Conservation (phyloP, 2,329 filamentous ascomycete species). For the Hymenoscyphus fructigenus region DNA sequence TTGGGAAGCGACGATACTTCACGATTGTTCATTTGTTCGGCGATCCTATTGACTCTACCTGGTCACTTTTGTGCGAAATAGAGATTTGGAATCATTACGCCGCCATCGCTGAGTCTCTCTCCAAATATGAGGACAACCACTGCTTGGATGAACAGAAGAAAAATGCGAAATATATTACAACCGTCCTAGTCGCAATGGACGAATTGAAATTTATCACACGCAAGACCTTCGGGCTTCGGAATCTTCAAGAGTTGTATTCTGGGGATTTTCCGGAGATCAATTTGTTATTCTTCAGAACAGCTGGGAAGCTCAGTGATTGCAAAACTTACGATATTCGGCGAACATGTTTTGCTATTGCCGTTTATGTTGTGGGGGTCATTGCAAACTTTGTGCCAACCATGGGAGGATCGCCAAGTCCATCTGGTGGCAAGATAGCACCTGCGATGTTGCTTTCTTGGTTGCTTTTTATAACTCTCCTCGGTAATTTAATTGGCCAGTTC, state of each 20-base stretch:
- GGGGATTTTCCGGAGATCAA: background rate
- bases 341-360: background rate
- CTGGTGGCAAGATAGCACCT: background rate
- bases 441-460: background rate
- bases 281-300: background rate
- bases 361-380: background rate
- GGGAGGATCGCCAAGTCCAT: background rate
- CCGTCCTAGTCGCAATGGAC: background rate
- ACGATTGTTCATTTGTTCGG: background rate
- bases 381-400: background rate
- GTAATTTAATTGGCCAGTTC: background rate
- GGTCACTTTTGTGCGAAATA: background rate
- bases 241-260: background rate
- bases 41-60: background rate
- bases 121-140: background rate
- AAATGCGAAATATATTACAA: background rate
- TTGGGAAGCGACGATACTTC: background rate
- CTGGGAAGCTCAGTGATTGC: background rate
- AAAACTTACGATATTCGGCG: background rate
- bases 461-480: background rate
- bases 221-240: background rate
- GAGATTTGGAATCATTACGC: background rate
- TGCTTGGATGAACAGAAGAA: background rate
- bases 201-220: background rate
- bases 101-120: background rate